Percentiles rank a stretch among this genome's conserved stretches.
Evolutionary conservation across 2,329 filamentous ascomycete species (phyloP).

Genomic region (Tetracladium maxilliforme): DNA sequence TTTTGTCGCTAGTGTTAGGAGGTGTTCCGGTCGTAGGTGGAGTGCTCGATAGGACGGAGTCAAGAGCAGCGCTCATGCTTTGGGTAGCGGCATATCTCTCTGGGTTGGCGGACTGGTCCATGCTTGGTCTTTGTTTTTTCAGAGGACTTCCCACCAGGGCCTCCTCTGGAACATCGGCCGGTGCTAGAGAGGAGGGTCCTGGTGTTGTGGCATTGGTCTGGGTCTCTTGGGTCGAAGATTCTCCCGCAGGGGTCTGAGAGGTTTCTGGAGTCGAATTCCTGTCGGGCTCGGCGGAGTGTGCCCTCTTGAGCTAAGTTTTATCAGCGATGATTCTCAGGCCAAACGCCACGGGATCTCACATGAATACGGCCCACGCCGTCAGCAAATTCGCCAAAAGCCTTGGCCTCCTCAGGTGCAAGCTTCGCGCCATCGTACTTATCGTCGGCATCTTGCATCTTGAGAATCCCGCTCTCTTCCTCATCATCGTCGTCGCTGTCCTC

Average conservation of each 20-base stretch:
- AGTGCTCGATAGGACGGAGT: no score
- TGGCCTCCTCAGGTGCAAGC: conserved; percentile 56
- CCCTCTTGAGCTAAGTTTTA: background rate
- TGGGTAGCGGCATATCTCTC: no score
- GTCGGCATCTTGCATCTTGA: conserved; percentile 49
- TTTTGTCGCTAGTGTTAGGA: no score
- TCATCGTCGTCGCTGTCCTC: conserved; percentile 67
- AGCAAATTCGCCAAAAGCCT: conserved; percentile 58
- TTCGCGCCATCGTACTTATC: conserved; percentile 45
- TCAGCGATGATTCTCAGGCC: conserved; percentile 5
- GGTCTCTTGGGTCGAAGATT: no score
- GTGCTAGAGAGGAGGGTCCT: no score
- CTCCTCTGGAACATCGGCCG: no score
- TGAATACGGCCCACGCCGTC: conserved; percentile 73
- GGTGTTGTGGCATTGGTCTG: no score
- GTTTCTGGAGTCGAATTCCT: conserved; percentile 1
- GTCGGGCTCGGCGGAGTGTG: conserved; percentile 1
- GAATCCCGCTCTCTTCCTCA: conserved; percentile 47
- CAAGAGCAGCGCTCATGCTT: no score
- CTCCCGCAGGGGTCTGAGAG: background rate
- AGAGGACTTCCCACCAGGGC: no score
- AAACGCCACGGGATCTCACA: conserved; percentile 37
- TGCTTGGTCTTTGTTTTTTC: no score
- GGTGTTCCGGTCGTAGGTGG: no score
- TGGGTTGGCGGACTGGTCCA: no score